Evolutionary conservation across 2,329 filamentous ascomycete genomes (phyloP).

Genomic region (Annulohypoxylon truncatum): DNA sequence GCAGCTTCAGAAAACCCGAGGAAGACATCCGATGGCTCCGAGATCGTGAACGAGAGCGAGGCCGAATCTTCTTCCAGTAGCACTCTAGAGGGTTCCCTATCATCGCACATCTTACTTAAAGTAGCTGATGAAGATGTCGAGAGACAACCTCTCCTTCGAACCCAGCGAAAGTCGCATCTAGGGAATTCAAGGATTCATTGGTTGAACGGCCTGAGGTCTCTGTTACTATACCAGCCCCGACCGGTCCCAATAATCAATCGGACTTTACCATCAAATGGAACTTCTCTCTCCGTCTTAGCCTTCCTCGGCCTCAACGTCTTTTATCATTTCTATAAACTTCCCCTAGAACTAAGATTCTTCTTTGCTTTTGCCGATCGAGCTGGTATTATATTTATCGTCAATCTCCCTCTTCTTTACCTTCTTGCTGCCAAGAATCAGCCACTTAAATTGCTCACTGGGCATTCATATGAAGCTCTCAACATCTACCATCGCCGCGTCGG

Average conservation of each 20-base stretch:
- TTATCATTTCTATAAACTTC: conserved; percentile 65
- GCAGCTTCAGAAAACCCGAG: conserved; percentile 1
- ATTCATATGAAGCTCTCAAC: conserved; percentile 74
- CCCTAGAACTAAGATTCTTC: conserved; percentile 59
- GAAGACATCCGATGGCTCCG: conserved; percentile 23
- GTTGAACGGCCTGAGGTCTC: conserved; percentile 29
- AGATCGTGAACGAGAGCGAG: conserved; percentile 27
- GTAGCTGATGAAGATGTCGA: conserved; percentile 50
- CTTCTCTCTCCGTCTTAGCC: conserved; percentile 62
- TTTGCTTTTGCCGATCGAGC: conserved; percentile 70
- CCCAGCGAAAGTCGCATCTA: background rate
- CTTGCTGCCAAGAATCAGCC: conserved; percentile 76
- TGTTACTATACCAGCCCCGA: conserved; percentile 67
- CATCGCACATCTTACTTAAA: conserved; percentile 44
- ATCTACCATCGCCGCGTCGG: conserved; percentile 73
- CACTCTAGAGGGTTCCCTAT: conserved; percentile 46
- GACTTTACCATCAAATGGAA: conserved; percentile 66
- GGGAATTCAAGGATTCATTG: background rate
- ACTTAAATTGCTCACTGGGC: conserved; percentile 68
- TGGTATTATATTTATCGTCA: conserved; percentile 63
- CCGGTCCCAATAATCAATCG: conserved; percentile 69
- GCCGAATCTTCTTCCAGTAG: conserved; percentile 52
- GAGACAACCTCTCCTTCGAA: conserved; percentile 50
- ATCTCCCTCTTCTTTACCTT: conserved; percentile 67
- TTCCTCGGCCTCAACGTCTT: conserved; percentile 68